phyloP scores from a whole-genome alignment of 176 grass and related monocot species.

The Rhipidocladum racemiflorum region DNA sequence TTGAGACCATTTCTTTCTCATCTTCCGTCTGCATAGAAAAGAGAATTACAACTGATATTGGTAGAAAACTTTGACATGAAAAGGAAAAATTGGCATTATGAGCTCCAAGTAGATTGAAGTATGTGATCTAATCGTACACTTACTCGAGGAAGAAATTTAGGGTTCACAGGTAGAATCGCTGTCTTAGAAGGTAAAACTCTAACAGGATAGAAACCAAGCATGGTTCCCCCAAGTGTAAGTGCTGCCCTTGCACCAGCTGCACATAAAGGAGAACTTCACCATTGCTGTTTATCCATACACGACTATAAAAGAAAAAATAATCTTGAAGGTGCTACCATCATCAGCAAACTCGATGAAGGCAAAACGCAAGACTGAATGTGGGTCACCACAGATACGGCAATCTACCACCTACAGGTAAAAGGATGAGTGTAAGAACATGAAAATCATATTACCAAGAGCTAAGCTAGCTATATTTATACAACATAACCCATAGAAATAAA shows the following conservation, averaged over 20 bases:
- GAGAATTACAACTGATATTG: neutral
- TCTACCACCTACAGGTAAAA: slow-evolving; percentile 68
- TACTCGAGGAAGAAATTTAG: slow-evolving; percentile 86
- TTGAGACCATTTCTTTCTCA: slow-evolving; percentile 86
- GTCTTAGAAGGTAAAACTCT: slow-evolving; percentile 95
- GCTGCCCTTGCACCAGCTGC: slow-evolving; percentile 78
- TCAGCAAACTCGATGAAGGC: slow-evolving; percentile 95
- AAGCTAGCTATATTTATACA: slow-evolving; percentile 15
- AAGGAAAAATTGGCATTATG: neutral
- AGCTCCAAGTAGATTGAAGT: neutral
- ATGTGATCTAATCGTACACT: slow-evolving; percentile 12
- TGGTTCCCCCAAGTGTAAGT: slow-evolving; percentile 63
- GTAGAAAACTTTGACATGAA: neutral
- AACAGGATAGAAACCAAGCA: slow-evolving; percentile 80
- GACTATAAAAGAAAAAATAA: slow-evolving; percentile 20
- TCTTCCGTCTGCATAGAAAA: slow-evolving; percentile 61
- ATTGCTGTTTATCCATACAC: slow-evolving; percentile 7
- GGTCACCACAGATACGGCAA: slow-evolving; percentile 92
- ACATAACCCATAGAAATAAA: neutral
- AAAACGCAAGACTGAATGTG: slow-evolving; percentile 83
- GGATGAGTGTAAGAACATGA: neutral
- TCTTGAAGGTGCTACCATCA: slow-evolving; percentile 48
- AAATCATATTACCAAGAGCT: neutral
- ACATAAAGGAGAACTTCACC: slow-evolving; percentile 28
- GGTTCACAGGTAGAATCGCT: slow-evolving; percentile 87